Evolutionary conservation across 148 eudicot species (phyloP).

Genomic region (Bassia scoparia): DNA sequence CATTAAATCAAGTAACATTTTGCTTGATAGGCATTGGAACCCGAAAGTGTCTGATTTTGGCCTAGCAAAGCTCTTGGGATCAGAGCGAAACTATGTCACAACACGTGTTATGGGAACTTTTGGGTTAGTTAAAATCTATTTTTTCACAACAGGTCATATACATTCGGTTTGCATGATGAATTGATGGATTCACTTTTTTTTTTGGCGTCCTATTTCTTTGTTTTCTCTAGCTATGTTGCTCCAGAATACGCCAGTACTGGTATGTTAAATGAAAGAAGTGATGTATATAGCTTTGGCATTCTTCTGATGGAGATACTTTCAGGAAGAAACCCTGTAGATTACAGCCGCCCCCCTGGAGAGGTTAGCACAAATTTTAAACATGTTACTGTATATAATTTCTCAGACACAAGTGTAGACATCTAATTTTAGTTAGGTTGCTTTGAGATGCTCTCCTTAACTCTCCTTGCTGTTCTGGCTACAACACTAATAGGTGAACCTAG

Average conservation of each 20-base stretch:
- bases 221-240: slow-evolving; percentile 70
- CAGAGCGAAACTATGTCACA: slow-evolving; percentile 68
- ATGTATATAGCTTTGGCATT: slow-evolving; percentile 87
- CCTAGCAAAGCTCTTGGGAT: slow-evolving; percentile 78
- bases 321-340: slow-evolving; percentile 89
- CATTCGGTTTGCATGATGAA: no score
- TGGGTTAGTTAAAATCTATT: slow-evolving; percentile 44
- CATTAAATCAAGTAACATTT: slow-evolving; percentile 84
- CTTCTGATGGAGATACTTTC: slow-evolving; percentile 83
- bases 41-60: slow-evolving; percentile 86
- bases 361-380: slow-evolving; percentile 26
- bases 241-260: slow-evolving; percentile 96
- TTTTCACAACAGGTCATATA: no score
- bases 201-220: neutral
- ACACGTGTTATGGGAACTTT: slow-evolving; percentile 96
- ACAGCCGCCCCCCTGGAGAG: slow-evolving; percentile 81
- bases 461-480: neutral
- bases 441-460: neutral
- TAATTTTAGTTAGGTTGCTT: neutral
- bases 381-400: neutral
- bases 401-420: neutral
- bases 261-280: slow-evolving; percentile 89
- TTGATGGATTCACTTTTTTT: no score
- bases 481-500: slow-evolving; percentile 63
- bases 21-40: slow-evolving; percentile 79